Percentiles rank a stretch among this genome's conserved stretches.
Evolutionary conservation across 2,329 filamentous ascomycete genomes (phyloP).

Genomic region (Aureobasidium lini): DNA sequence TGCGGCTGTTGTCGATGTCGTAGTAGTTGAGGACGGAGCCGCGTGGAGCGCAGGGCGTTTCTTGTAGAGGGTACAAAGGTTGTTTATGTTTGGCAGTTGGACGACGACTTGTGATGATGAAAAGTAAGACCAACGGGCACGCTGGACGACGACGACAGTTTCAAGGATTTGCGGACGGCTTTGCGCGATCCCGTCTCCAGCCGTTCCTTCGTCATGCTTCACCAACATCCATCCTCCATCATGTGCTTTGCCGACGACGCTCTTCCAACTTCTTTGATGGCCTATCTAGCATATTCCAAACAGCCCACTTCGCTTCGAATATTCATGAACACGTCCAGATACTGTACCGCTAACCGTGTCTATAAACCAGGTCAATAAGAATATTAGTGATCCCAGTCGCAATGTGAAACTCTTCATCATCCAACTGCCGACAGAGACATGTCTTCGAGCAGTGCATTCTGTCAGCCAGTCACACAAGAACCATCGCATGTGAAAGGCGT

Average conservation of each 20-base stretch:
- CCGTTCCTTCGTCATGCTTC: neutral
- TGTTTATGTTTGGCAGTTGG: neutral
- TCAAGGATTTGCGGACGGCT: neutral
- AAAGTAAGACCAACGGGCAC: neutral
- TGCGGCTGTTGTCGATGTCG: neutral
- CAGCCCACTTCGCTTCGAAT: too few species aligned
- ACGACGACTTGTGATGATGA: neutral
- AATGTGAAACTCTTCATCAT: neutral
- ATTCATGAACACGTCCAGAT: too few species aligned
- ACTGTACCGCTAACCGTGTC: neutral
- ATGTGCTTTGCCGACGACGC: too few species aligned
- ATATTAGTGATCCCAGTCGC: too few species aligned
- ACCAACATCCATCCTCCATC: too few species aligned
- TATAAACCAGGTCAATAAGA: too few species aligned
- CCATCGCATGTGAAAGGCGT: neutral
- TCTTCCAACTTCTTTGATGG: too few species aligned
- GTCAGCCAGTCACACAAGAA: neutral
- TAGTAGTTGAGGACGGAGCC: neutral
- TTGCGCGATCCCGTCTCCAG: neutral
- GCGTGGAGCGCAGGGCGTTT: neutral
- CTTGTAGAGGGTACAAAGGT: neutral
- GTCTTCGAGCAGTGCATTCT: neutral
- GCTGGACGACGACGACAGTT: neutral
- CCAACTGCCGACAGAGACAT: neutral
- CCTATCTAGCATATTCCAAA: too few species aligned